Base-by-base conservation (phyloP, 176 grass and related monocot species). In the Echinochloa phyllopogon region DNA sequence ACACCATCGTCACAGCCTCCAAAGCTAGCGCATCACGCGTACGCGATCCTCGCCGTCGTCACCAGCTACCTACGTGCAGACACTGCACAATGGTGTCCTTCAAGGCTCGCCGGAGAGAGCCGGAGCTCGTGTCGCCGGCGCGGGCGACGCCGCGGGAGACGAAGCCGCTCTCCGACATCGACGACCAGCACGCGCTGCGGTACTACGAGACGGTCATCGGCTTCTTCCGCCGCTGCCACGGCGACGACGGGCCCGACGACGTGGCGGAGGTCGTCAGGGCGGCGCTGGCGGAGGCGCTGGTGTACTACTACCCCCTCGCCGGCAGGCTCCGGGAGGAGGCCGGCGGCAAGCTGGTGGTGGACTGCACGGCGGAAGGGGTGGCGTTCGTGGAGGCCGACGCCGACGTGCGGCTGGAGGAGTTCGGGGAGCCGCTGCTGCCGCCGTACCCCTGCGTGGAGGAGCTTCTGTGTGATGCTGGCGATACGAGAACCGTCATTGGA, bases 321-420 rank as follows among this genome's bases (percentile, higher is more conserved):
- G 86, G 86, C 1, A 16, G 80, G 24, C 78, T 88, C 0, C 48
- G 68, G 38, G 80, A 78, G 56, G 20, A 27, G 24, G 61, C 8
- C 9, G 65, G 11, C 0, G 41, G 82, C 10, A 78, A 83, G 50
- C 82, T 84, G 1, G 36, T 58, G 50, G 9, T 83, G 13, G 86
- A 82, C 9, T 88, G 86, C 79, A 83, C 70, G 15, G 69, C 76
- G 43, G 79, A 88, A 11, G 86, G 86, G 20, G 70, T 88, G 36
- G 77, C n/a, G 69, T 87, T 87, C 16, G 86, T 87, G 63, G 63
- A 18, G 63, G 63, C 63, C 15, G 63, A 66, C 63, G 63, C 63
- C 0, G 63, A 66, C 63, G 63, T 66, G 63, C 15, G 33, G 33
- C 63, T 66, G 0, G 63, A 36, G 14, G 33, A 81, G 2, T 13